Evolutionary conservation across 371 early-diverging fungal genomes (phyloP), one percentile per base, ranked within the genome.

Genomic region (Circinella minor): DNA sequence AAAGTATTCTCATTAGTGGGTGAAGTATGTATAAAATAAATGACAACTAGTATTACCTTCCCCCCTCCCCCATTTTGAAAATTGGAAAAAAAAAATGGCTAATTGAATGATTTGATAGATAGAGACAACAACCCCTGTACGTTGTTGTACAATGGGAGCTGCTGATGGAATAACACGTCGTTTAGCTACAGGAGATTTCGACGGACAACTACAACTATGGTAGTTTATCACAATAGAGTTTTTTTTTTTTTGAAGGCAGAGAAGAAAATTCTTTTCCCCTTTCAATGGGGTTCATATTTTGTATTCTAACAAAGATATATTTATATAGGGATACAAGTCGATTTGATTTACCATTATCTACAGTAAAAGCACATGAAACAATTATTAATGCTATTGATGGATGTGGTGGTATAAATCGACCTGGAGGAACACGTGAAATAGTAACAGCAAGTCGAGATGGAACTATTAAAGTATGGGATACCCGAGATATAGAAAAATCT

Each of bases 391-490:
- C 87, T 57, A 89, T 94, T 34, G 93, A 91, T 67, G 93, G 92
- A 11, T 82, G 77, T 20, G 91, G 88, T 8, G 91, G 90, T 0
- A 39, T 71, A 11, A 60, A 47, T 4, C 70, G 81, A 4, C 75
- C 77, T 13, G 73, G 78, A 27, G 90, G 89, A 5, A 78, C 88
- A 17, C 93, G 61, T 1, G 94, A 94, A 72, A 71, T 94, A 36
- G 91, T 84, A 9, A 94, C 95, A 0, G 93, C 89, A 6, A 83
- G 91, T 64, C 78, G 94, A 39, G 94, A 94, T 79, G 94, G 93
- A 81, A 79, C 73, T 10, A 91, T 94, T 27, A 93, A 92, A 75
- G 82, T 94, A 18, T 95, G 95, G 95, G 95, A 95, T 74, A 77
- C 82, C 39, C 74, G 95, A 55, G 91, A 92, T 66, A 72, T 82